Conservation (phyloP, 2,329 filamentous ascomycete species). For the Aspergillus sp. region DNA sequence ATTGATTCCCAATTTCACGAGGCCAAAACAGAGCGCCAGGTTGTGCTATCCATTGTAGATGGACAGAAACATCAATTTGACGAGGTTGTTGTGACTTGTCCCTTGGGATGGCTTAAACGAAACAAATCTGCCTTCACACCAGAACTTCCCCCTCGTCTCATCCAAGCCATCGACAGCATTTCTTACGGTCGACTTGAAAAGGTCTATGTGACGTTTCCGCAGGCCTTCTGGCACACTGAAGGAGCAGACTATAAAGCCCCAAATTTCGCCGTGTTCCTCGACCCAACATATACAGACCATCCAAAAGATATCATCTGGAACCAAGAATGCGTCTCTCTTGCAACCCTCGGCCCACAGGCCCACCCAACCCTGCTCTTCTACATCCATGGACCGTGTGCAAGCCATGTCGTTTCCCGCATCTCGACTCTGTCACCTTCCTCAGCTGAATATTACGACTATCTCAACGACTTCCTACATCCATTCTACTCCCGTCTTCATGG, state of each 20-base stretch:
- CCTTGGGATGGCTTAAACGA: constrained; percentile 49
- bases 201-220: constrained; percentile 61
- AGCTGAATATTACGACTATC: constrained; percentile 46
- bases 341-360: constrained; percentile 54
- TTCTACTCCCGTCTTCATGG: constrained; percentile 71
- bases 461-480: constrained; percentile 64
- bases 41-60: constrained; percentile 37
- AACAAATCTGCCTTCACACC: constrained; percentile 42
- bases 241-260: constrained; percentile 30
- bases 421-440: constrained; percentile 28
- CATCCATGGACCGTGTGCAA: constrained; percentile 39
- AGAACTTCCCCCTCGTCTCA: constrained; percentile 35
- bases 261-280: constrained; percentile 69
- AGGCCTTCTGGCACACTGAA: constrained; percentile 63
- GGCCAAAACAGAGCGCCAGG: constrained; percentile 27
- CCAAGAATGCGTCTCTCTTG: constrained; percentile 71
- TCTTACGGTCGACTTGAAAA: constrained; percentile 44
- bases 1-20: constrained; percentile 27
- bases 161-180: constrained; percentile 41
- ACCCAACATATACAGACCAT: constrained; percentile 58
- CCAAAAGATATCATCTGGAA: constrained; percentile 62
- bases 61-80: constrained; percentile 39
- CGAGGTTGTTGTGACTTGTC: constrained; percentile 47
- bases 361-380: constrained; percentile 84
- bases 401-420: constrained; percentile 32